These are phyloP conservation scores for Penicillium steckii DNA, from an alignment of 495 filamentous ascomycete species.

Conservation along the genomic window DNA sequence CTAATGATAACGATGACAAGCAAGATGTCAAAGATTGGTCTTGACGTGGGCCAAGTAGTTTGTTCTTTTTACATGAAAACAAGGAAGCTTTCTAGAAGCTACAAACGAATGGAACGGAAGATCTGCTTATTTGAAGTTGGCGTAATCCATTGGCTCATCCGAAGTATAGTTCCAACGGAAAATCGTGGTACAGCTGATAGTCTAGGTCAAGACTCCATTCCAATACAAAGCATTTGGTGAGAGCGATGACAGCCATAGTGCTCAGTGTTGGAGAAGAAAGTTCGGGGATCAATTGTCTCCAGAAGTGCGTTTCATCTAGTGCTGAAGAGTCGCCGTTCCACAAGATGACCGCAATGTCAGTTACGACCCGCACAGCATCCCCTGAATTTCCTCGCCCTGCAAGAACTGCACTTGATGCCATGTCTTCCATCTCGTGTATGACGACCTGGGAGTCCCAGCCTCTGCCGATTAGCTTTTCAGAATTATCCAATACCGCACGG, in stretches of 20 bases:
- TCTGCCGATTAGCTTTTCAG: constrained; percentile 1
- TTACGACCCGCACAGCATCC: constrained; percentile 2
- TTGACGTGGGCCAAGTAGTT: no score
- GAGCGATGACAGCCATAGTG: constrained; percentile 4
- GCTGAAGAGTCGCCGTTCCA: not conserved
- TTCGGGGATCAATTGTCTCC: not conserved
- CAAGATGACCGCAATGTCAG: not conserved
- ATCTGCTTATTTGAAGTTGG: constrained; percentile 10
- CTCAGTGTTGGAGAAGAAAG: not conserved
- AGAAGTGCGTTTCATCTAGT: constrained; percentile 4
- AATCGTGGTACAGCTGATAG: constrained; percentile 12
- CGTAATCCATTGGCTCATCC: not conserved
- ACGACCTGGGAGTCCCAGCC: constrained; percentile 6
- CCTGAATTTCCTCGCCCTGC: constrained; percentile 5
- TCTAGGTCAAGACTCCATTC: constrained; percentile 11
- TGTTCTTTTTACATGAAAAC: not conserved
- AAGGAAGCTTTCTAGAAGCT: not conserved
- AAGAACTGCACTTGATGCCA: constrained; percentile 2
- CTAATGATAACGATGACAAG: no score
- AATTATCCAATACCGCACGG: not conserved
- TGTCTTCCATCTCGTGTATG: not conserved
- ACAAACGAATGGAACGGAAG: constrained; percentile 21
- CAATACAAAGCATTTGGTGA: constrained; percentile 6
- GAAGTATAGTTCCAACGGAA: constrained; percentile 10
- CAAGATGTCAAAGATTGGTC: no score